Percentiles rank a stretch among this genome's conserved stretches.
Evolutionary conservation across 2,329 filamentous ascomycete genomes (phyloP).

Genomic region (Diplodia intermedia): DNA sequence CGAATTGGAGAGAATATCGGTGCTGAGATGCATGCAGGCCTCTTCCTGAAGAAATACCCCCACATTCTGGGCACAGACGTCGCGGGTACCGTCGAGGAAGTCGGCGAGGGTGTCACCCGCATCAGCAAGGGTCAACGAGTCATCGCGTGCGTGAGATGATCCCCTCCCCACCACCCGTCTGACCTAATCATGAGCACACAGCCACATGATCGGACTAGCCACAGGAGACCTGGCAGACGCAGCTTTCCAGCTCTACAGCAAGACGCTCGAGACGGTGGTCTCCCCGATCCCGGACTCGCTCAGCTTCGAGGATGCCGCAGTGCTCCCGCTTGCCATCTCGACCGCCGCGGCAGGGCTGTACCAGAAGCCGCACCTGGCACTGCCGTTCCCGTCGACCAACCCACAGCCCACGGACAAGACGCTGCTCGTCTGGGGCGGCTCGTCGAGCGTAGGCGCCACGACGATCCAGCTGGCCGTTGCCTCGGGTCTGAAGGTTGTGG

Average conservation of each 20-base stretch:
- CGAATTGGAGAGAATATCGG: not conserved
- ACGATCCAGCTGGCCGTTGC: conserved; percentile 47
- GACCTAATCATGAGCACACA: not conserved
- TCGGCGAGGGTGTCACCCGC: conserved; percentile 38
- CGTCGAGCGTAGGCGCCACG: conserved; percentile 45
- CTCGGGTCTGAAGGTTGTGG: conserved; percentile 45
- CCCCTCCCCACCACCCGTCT: not conserved
- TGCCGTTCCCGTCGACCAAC: conserved; percentile 48
- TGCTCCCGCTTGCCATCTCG: conserved; percentile 54
- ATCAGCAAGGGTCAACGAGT: conserved; percentile 30
- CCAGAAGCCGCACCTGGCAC: conserved; percentile 48
- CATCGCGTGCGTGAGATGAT: conserved; percentile 23
- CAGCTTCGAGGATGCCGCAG: conserved; percentile 49
- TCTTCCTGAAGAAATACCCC: conserved; percentile 39
- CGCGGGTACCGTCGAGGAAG: conserved; percentile 48
- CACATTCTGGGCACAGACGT: conserved; percentile 47
- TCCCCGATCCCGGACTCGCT: conserved; percentile 50
- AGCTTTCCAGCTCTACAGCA: conserved; percentile 48
- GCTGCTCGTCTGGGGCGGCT: conserved; percentile 50
- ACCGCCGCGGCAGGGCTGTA: conserved; percentile 55
- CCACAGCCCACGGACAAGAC: conserved; percentile 45
- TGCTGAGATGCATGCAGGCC: conserved; percentile 9
- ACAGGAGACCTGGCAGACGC: conserved; percentile 38
- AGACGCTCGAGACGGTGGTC: conserved; percentile 41
- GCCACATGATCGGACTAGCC: conserved; percentile 36